Conservation (phyloP, 1,284 basidiomycete species). For the Microbotryum lychnidis-dioicae region DNA sequence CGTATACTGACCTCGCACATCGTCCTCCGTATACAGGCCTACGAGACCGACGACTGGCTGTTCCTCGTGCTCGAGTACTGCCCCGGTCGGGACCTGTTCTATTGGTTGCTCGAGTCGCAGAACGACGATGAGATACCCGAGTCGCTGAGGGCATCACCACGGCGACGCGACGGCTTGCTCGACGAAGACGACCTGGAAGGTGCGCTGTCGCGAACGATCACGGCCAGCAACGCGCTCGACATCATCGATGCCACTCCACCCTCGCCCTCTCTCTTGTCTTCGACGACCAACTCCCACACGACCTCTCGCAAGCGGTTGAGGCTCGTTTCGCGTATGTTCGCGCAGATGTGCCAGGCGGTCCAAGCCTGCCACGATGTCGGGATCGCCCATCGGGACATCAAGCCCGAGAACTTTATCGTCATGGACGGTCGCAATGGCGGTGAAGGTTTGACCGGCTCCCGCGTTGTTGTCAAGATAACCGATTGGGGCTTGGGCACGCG, state of each 20-base stretch:
- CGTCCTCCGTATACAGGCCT: slow-evolving; percentile 49
- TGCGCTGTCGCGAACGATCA: slow-evolving; percentile 25
- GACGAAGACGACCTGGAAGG: slow-evolving; percentile 18
- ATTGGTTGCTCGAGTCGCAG: slow-evolving; percentile 69
- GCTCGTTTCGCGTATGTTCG: slow-evolving; percentile 92
- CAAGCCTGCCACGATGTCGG: slow-evolving; percentile 88
- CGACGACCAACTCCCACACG: slow-evolving; percentile 68
- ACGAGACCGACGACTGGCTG: slow-evolving; percentile 69
- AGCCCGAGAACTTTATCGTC: slow-evolving; percentile 57
- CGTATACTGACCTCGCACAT: not conserved
- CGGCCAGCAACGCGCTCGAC: slow-evolving; percentile 18
- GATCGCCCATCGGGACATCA: slow-evolving; percentile 95
- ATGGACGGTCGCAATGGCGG: slow-evolving; percentile 52
- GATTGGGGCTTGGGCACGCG: slow-evolving; percentile 95
- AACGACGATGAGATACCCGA: slow-evolving; percentile 27
- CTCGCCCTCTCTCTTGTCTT: slow-evolving; percentile 76
- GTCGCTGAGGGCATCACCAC: too few species aligned
- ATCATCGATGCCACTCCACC: slow-evolving; percentile 61
- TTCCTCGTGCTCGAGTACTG: slow-evolving; percentile 83
- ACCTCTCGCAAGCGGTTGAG: slow-evolving; percentile 77
- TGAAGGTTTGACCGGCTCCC: slow-evolving; percentile 15
- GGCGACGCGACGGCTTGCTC: not conserved
- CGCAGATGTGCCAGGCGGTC: slow-evolving; percentile 96
- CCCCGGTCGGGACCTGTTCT: slow-evolving; percentile 82
- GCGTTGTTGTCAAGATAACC: slow-evolving; percentile 73